These are phyloP conservation scores for Larix kaempferi DNA, from an alignment of 75 land plant species.

Conservation along the genomic window DNA sequence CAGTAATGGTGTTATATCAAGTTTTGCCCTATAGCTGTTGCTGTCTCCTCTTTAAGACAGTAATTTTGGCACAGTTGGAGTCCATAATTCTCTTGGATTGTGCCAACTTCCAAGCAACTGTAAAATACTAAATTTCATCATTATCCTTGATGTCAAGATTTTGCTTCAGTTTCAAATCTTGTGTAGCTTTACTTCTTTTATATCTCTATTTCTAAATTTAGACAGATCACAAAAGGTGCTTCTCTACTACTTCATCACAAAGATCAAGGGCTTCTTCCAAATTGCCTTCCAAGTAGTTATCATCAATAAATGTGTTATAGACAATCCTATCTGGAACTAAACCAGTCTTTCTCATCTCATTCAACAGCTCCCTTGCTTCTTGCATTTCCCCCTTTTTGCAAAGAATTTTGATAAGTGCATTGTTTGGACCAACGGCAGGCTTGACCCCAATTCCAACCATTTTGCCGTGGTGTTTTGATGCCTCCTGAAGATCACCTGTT, in stretches of 20 bases:
- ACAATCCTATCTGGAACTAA: constrained; percentile 49
- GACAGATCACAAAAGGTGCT: constrained; percentile 7
- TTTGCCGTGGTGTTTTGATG: constrained; percentile 51
- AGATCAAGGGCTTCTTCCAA: constrained; percentile 50
- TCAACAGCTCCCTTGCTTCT: constrained; percentile 65
- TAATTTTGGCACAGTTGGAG: no score
- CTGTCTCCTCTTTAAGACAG: no score
- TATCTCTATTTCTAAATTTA: background rate
- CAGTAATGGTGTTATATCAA: no score
- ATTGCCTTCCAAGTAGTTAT: constrained; percentile 42
- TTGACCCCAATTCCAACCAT: constrained; percentile 51
- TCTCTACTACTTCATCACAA: constrained; percentile 57
- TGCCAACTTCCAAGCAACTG: background rate
- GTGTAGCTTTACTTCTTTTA: background rate
- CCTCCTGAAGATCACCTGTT: constrained; percentile 62
- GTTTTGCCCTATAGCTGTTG: no score
- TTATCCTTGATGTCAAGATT: background rate
- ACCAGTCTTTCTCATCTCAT: constrained; percentile 67
- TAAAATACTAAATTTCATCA: background rate
- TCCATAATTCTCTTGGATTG: no score
- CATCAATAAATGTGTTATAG: constrained; percentile 57
- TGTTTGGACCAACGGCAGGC: constrained; percentile 41
- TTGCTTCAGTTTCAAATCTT: background rate
- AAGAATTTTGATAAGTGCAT: constrained; percentile 61
- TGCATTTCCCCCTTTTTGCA: constrained; percentile 51